These are phyloP conservation scores for Metschnikowia hibisci DNA, from an alignment of 805 yeast species.

Conservation along the genomic window DNA sequence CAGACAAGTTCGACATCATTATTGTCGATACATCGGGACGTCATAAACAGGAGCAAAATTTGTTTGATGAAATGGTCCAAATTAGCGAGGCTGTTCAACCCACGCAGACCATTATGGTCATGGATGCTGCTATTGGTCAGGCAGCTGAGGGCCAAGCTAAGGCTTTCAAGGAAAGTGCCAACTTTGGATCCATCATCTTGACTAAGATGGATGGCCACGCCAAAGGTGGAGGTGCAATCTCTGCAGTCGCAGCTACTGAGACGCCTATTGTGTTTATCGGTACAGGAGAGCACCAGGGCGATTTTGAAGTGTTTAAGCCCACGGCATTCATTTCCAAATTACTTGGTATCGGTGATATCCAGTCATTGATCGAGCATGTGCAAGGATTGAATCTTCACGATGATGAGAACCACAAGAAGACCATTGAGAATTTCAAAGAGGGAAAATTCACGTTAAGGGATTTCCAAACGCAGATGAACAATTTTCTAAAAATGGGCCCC, in stretches of 20 bases:
- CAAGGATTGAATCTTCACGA: slow-evolving; percentile 69
- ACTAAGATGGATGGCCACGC: slow-evolving; percentile 99
- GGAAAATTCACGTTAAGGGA: slow-evolving; percentile 92
- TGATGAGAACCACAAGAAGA: slow-evolving; percentile 74
- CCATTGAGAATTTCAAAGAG: slow-evolving; percentile 87
- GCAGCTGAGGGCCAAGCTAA: slow-evolving; percentile 94
- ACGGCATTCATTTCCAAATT: slow-evolving; percentile 85
- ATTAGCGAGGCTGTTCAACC: slow-evolving; percentile 85
- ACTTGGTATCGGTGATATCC: slow-evolving; percentile 93
- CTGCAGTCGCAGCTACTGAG: slow-evolving; percentile 95
- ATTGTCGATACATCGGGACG: slow-evolving; percentile 98
- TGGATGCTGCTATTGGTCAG: slow-evolving; percentile 97
- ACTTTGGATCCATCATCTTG: slow-evolving; percentile 91
- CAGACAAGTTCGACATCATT: slow-evolving; percentile 86
- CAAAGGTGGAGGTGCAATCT: slow-evolving; percentile 98
- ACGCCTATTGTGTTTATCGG: slow-evolving; percentile 96
- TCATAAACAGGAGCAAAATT: slow-evolving; percentile 89
- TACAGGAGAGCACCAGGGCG: slow-evolving; percentile 96
- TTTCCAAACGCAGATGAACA: slow-evolving; percentile 91
- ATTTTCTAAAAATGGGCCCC: slow-evolving; percentile 96
- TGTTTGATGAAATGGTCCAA: slow-evolving; percentile 93
- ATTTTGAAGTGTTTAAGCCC: slow-evolving; percentile 88
- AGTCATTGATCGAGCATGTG: slow-evolving; percentile 90
- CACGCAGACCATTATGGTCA: slow-evolving; percentile 95
- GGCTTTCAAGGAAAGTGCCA: slow-evolving; percentile 89